Evolutionary conservation across 495 filamentous ascomycete genomes (phyloP).

Genomic region (Podospora pseudoanserina): DNA sequence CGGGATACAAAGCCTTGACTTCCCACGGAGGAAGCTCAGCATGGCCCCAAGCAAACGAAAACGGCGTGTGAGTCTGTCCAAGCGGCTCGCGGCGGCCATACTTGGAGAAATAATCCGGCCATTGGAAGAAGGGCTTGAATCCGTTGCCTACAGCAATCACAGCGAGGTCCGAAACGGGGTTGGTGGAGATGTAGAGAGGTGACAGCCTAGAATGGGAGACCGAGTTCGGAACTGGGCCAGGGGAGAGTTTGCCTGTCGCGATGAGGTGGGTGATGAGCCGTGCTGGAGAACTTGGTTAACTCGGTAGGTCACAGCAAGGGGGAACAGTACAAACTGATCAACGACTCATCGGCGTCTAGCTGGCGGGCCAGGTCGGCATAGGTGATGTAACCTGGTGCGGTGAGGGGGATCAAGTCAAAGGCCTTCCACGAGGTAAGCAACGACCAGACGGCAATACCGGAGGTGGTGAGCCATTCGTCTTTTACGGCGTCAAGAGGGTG

Average conservation of each 20-base stretch:
- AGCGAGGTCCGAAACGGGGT: conserved; percentile 17
- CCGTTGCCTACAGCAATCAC: conserved; percentile 29
- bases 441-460: conserved; percentile 25
- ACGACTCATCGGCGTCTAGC: conserved; percentile 25
- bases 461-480: conserved; percentile 26
- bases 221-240: conserved; percentile 10
- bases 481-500: conserved; percentile 24
- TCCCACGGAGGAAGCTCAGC: conserved; percentile 29
- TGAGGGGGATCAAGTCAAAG: conserved; percentile 32
- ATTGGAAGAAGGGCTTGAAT: conserved; percentile 24
- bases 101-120: conserved; percentile 28
- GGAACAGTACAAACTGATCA: conserved; percentile 21
- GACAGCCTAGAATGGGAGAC: conserved; percentile 27
- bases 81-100: conserved; percentile 25
- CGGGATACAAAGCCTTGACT: conserved; percentile 28
- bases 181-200: conserved; percentile 21
- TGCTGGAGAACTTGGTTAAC: conserved; percentile 13
- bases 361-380: conserved; percentile 24
- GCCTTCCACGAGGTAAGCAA: conserved; percentile 33
- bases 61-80: conserved; percentile 24
- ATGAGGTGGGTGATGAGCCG: conserved; percentile 25
- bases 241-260: conserved; percentile 19
- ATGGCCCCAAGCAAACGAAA: conserved; percentile 30
- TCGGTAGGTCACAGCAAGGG: not conserved
- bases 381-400: conserved; percentile 23